Evolutionary conservation across 2,329 filamentous ascomycete species (phyloP).

Genomic region (Verticillium isaacii): DNA sequence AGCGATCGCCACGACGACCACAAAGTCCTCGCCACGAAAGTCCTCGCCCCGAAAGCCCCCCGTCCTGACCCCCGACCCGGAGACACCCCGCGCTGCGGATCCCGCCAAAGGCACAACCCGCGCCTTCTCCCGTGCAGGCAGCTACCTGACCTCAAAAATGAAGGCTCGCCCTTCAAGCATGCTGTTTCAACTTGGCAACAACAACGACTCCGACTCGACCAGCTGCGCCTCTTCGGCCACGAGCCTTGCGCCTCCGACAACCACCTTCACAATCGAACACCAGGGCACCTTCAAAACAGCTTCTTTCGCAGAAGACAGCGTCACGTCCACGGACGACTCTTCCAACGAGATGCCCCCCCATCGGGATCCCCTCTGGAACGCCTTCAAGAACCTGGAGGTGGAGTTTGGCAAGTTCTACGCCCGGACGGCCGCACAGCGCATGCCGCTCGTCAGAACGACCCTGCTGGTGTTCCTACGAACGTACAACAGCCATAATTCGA

Average conservation of each 20-base stretch:
- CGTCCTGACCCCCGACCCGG: constrained; percentile 20
- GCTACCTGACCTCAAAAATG: constrained; percentile 44
- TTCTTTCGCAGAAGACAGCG: constrained; percentile 30
- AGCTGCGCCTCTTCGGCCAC: constrained; percentile 43
- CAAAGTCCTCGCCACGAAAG: constrained; percentile 15
- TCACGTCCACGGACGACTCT: constrained; percentile 37
- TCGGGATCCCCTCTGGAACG: constrained; percentile 50
- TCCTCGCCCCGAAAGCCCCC: constrained; percentile 22
- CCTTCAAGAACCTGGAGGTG: constrained; percentile 50
- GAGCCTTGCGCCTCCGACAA: constrained; percentile 37
- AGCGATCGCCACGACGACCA: constrained; percentile 15
- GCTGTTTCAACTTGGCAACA: constrained; percentile 32
- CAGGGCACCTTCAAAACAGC: constrained; percentile 29
- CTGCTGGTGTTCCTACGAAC: constrained; percentile 74
- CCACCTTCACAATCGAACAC: constrained; percentile 13
- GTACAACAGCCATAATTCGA: constrained; percentile 64
- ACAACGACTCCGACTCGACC: constrained; percentile 29
- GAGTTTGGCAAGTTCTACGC: constrained; percentile 55
- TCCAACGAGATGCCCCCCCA: constrained; percentile 36
- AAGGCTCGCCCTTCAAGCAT: constrained; percentile 40
- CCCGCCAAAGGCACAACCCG: constrained; percentile 30
- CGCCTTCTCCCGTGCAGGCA: constrained; percentile 37
- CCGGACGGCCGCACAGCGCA: constrained; percentile 69
- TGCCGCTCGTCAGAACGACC: constrained; percentile 65
- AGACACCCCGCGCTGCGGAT: constrained; percentile 28